A percentile compares a stretch with the other conserved stretches of the same genome.
phyloP scores from a whole-genome alignment of 345 rosid species.

The Aquilaria malaccensis region DNA sequence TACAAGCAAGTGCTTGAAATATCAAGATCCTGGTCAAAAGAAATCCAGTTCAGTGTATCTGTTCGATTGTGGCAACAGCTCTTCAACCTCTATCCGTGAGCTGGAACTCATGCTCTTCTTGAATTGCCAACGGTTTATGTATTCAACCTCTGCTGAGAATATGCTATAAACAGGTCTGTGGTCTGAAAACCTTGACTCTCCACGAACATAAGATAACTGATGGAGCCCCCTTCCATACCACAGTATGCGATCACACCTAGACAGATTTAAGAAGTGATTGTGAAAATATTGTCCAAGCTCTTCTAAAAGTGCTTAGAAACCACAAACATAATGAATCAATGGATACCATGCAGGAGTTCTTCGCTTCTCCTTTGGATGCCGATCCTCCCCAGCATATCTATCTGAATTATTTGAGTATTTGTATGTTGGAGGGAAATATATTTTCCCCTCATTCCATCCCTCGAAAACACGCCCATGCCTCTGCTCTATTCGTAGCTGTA shows the following conservation, averaged over 20 bases:
- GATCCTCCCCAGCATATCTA: conserved; percentile 76
- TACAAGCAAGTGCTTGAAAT: conserved; percentile 4
- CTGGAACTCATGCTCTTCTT: conserved; percentile 69
- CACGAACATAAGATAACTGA: conserved; percentile 91
- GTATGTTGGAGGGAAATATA: conserved; percentile 97
- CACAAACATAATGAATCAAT: background rate
- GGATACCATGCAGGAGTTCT: conserved; percentile 96
- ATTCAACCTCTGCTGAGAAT: conserved; percentile 84
- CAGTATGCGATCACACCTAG: conserved; percentile 96
- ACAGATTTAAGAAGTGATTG: background rate
- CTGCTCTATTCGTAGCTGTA: conserved; percentile 80
- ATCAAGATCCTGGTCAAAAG: conserved; percentile 25
- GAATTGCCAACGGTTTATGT: conserved; percentile 39
- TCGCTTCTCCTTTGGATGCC: conserved; percentile 81
- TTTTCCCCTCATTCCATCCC: conserved; percentile 93
- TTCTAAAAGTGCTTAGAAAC: background rate
- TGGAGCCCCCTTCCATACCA: conserved; percentile 89
- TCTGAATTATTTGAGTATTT: conserved; percentile 95
- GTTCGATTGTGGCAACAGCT: conserved; percentile 58
- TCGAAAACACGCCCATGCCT: conserved; percentile 63
- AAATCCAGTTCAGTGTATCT: conserved; percentile 44
- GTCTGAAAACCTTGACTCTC: conserved; percentile 97
- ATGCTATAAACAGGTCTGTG: conserved; percentile 92
- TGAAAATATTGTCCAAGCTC: no score
- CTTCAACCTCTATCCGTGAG: conserved; percentile 84